Evolutionary conservation across 2,329 filamentous ascomycete species (phyloP).

Genomic region (Aspergillus fumigatiaffinis): DNA sequence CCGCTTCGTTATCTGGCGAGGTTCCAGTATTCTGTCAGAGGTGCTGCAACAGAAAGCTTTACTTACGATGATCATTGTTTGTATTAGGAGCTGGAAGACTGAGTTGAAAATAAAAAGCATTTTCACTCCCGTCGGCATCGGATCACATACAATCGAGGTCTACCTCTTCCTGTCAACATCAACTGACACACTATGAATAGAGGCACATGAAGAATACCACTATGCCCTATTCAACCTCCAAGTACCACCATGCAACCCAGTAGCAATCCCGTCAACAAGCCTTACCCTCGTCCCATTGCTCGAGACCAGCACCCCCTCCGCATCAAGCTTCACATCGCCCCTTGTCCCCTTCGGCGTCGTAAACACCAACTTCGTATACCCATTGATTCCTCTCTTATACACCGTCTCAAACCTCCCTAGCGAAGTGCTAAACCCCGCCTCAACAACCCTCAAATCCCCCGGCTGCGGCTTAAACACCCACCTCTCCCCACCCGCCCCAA

Average conservation of each 20-base stretch:
- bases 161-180: not conserved
- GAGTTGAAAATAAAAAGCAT: not conserved
- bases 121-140: no score
- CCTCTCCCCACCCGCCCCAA: slow-evolving; percentile 31
- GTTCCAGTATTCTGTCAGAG: not conserved
- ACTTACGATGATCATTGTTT: no score
- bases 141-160: no score
- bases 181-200: no score
- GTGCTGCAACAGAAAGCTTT: not conserved
- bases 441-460: slow-evolving; percentile 32
- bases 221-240: not conserved
- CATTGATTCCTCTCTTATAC: not conserved
- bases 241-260: not conserved
- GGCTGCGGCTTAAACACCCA: slow-evolving; percentile 37
- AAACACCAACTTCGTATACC: slow-evolving; percentile 4
- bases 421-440: slow-evolving; percentile 37
- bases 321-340: not conserved
- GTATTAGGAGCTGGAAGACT: not conserved
- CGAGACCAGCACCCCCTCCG: not conserved
- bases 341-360: slow-evolving; percentile 2
- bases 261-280: not conserved
- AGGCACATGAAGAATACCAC: not conserved
- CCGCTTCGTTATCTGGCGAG: not conserved
- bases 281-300: not conserved
- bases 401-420: slow-evolving; percentile 38